Evolutionary conservation across 2,329 filamentous ascomycete genomes (phyloP), one percentile per base, ranked within the genome.

Genomic region (Pestalotiopsis sp.): DNA sequence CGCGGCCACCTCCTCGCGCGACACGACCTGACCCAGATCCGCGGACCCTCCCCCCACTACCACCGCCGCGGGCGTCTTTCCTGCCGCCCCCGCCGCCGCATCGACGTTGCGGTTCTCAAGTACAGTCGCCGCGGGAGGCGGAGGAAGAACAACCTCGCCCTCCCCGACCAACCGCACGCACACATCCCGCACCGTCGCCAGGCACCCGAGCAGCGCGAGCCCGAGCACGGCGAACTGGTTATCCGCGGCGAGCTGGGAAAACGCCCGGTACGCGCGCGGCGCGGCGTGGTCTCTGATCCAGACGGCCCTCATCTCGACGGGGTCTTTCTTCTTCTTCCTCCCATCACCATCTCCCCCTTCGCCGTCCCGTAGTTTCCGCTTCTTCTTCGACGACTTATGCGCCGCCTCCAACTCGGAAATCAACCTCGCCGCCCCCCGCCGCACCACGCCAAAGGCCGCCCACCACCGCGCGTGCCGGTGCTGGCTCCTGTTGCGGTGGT

Each of bases 401-500:
- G 78, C 73, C 11, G 72, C 78, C 1, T 71, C 68, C 20, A 84
- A 77, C 27, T 78, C 78, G 17, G 73, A 69, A 1, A 85, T 74
- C 2, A 97, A 81, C 67, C 86, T 85, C 9, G 82, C 81, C 9
- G 92, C 78, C 68, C 90, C 86, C 61, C 93, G 91, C 45, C 93
- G 90, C 72, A 98, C 86, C 72, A 91, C 86, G 66, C 87, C 87
- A 70, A 98, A 89, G 74, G 90, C 88, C 17, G 82, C 78, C 89
- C 93, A 98, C 95, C 95, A 99, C 77, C 90, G 89, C 38, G 91
- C 88, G 71, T 87, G 85, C 67, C 90, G 90, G 80, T 98, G 95
- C 82, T 98, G 95, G 82, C 98, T 98, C 77, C 91, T 91, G 83
- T 98, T 96, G 75, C 94, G 93, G 78, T 93, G 90, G 80, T 91